Evolutionary conservation across 305 asterid species (phyloP).

Genomic region (Coffea humblotiana): DNA sequence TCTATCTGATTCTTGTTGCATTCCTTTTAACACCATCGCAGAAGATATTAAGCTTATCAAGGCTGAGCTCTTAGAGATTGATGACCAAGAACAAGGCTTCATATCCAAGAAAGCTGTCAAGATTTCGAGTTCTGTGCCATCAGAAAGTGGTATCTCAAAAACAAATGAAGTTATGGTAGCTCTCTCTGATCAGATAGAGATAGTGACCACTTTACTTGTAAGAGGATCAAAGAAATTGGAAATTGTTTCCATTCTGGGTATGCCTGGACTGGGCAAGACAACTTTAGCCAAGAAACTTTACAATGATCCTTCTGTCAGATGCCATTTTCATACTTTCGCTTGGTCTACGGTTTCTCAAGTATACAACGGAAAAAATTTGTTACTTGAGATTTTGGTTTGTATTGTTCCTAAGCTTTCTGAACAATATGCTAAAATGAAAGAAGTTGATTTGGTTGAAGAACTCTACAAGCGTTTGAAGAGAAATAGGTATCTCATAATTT

Average conservation of each 20-base stretch:
- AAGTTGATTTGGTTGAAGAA: not conserved
- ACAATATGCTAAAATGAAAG: not conserved
- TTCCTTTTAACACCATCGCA: not conserved
- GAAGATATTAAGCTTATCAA: not conserved
- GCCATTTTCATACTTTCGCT: not conserved
- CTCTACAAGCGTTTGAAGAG: not conserved
- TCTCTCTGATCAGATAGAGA: not conserved
- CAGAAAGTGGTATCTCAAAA: not conserved
- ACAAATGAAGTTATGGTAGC: not conserved
- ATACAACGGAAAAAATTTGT: not conserved
- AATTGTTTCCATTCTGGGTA: constrained; percentile 1
- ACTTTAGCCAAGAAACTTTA: constrained; percentile 5
- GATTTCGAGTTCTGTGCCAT: not conserved
- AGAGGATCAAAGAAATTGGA: not conserved
- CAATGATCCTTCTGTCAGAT: not conserved
- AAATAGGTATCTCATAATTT: not conserved
- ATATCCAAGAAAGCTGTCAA: not conserved
- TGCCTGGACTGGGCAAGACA: constrained; percentile 13
- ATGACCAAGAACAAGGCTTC: not conserved
- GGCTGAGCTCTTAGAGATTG: not conserved
- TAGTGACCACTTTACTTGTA: not conserved
- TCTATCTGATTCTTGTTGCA: not conserved
- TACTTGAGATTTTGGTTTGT: not conserved
- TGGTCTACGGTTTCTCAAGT: constrained; percentile 9
- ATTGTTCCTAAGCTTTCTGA: not conserved